A percentile compares a stretch with the other conserved stretches of the same genome.
These are phyloP conservation scores for Niebla homalea DNA, from an alignment of 495 filamentous ascomycete genomes.

Conservation along the genomic window DNA sequence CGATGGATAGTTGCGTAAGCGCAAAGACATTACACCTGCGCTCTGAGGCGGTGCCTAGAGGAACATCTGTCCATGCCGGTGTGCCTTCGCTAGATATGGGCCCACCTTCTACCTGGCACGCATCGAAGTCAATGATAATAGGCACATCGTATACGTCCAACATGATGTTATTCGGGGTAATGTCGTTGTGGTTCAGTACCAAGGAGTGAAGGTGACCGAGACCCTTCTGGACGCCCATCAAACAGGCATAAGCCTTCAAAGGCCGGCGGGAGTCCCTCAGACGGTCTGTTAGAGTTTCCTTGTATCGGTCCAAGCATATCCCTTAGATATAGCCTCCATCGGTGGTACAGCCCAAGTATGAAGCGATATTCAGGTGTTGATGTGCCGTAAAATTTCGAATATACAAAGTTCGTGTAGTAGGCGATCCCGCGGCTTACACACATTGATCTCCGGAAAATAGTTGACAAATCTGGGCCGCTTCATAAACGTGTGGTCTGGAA, in stretches of 20 bases:
- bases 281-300: background rate
- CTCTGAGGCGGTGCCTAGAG: no score
- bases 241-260: slow-evolving; percentile 14
- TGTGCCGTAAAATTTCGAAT: slow-evolving; percentile 22
- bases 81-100: background rate
- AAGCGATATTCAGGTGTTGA: background rate
- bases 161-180: slow-evolving; percentile 29
- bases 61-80: background rate
- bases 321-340: slow-evolving; percentile 22
- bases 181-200: slow-evolving; percentile 27
- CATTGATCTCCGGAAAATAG: background rate
- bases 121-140: slow-evolving; percentile 33
- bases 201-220: slow-evolving; percentile 27
- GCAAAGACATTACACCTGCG: no score
- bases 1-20: no score
- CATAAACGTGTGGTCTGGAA: background rate
- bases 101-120: slow-evolving; percentile 18
- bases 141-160: slow-evolving; percentile 20
- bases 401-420: slow-evolving; percentile 17
- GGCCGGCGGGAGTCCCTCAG: slow-evolving; percentile 7
- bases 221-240: slow-evolving; percentile 22
- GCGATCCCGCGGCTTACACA: slow-evolving; percentile 4
- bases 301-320: slow-evolving; percentile 6
- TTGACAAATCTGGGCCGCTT: background rate
- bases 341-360: slow-evolving; percentile 4